A percentile compares a stretch with the other conserved stretches of the same genome.
phyloP scores from a whole-genome alignment of 345 rosid species.

The Cochlearia excelsa region DNA sequence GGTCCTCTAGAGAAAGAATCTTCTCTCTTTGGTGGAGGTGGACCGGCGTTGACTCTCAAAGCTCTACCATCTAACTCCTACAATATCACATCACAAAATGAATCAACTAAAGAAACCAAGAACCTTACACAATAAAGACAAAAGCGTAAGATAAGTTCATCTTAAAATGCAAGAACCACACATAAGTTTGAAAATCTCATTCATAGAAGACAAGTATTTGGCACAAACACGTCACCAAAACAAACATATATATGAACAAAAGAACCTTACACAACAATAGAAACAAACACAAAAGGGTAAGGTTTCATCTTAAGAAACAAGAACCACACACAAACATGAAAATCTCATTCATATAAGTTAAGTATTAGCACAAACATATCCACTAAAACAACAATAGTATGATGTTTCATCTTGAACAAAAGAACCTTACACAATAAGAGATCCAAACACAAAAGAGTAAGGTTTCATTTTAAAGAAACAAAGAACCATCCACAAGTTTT shows the following conservation, averaged over 20 bases:
- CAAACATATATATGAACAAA: too few relatives aligned
- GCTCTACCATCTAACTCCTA: slow-evolving; percentile 94
- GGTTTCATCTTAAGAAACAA: too few relatives aligned
- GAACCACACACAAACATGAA: too few relatives aligned
- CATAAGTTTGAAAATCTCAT: slow-evolving; percentile 18
- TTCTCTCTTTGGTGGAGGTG: slow-evolving; percentile 71
- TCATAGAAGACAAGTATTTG: background rate
- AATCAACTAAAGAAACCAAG: slow-evolving; percentile 1
- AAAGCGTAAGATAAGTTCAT: background rate
- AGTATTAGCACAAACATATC: background rate
- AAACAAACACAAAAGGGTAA: too few relatives aligned
- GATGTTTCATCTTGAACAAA: too few relatives aligned
- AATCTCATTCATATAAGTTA: too few relatives aligned
- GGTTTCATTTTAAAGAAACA: too few relatives aligned
- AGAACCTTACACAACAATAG: too few relatives aligned
- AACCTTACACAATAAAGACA: slow-evolving; percentile 1
- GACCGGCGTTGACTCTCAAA: slow-evolving; percentile 84
- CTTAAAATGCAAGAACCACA: background rate
- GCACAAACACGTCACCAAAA: too few relatives aligned
- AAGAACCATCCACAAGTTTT: too few relatives aligned
- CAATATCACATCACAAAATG: slow-evolving; percentile 1
- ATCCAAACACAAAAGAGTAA: too few relatives aligned
- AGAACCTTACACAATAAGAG: too few relatives aligned
- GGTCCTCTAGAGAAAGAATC: slow-evolving; percentile 46
- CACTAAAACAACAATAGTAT: background rate